Percentiles rank a stretch among this genome's conserved stretches.
Evolutionary conservation across 352 stramenopile genomes (phyloP).

Genomic region (Globisporangium paddicum): DNA sequence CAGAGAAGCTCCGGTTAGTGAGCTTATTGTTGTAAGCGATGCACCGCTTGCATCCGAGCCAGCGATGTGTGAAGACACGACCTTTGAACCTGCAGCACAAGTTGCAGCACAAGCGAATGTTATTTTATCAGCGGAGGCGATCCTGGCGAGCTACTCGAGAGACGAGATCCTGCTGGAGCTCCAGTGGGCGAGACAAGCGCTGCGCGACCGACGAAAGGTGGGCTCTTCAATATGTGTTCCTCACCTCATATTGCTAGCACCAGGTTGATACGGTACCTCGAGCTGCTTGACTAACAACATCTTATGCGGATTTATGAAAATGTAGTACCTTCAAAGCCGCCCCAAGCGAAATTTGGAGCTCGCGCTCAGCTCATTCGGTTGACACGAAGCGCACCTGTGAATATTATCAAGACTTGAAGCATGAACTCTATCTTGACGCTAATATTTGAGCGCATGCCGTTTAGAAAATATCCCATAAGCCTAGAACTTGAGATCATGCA

Average conservation of each 20-base stretch:
- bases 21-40: background rate
- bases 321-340: constrained; percentile 30
- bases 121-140: constrained; percentile 22
- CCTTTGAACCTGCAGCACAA: background rate
- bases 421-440: background rate
- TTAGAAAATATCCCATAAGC: background rate
- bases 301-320: background rate
- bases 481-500: constrained; percentile 99
- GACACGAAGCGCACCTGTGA: background rate
- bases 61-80: background rate
- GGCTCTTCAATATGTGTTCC: background rate
- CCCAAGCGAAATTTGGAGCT: constrained; percentile 18
- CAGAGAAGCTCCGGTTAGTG: background rate
- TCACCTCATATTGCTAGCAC: background rate
- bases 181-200: constrained; percentile 40
- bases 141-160: constrained; percentile 43
- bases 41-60: background rate
- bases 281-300: background rate
- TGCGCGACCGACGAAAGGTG: constrained; percentile 44
- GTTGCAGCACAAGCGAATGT: background rate
- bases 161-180: constrained; percentile 51
- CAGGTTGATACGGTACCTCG: no score
- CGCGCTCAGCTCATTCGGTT: background rate
- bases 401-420: background rate
- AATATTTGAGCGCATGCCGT: background rate